These are phyloP conservation scores for Ceriops decandra DNA, from an alignment of 345 rosid genomes.

Conservation along the genomic window DNA sequence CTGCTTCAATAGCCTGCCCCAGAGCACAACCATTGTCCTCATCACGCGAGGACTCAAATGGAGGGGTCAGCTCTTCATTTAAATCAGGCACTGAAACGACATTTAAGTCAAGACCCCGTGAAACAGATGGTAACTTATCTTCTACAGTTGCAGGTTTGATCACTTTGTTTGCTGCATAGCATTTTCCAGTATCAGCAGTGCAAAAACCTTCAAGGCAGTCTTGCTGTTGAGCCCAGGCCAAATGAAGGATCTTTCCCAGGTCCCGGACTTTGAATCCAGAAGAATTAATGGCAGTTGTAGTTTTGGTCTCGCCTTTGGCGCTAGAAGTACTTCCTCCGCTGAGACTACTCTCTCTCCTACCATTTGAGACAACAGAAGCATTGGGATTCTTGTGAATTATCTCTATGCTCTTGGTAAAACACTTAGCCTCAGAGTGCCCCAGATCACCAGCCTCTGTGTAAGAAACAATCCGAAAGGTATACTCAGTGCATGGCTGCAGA, in stretches of 20 bases:
- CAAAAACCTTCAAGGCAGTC: constrained; percentile 66
- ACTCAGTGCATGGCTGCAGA: constrained; percentile 84
- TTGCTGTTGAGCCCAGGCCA: constrained; percentile 73
- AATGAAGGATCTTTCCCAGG: constrained; percentile 58
- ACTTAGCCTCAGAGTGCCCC: constrained; percentile 68
- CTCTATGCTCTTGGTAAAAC: constrained; percentile 64
- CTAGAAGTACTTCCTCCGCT: constrained; percentile 40
- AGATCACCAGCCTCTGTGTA: constrained; percentile 48
- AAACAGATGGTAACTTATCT: constrained; percentile 43
- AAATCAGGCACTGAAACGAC: constrained; percentile 81
- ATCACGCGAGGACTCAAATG: constrained; percentile 74
- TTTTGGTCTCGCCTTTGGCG: constrained; percentile 32
- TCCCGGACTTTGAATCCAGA: constrained; percentile 70
- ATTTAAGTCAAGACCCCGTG: constrained; percentile 73
- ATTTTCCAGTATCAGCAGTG: constrained; percentile 53
- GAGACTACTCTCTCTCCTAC: constrained; percentile 32
- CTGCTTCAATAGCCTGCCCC: constrained; percentile 55
- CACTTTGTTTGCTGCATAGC: constrained; percentile 42
- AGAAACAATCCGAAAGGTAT: constrained; percentile 57
- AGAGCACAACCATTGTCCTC: constrained; percentile 73
- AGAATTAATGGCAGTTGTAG: constrained; percentile 32
- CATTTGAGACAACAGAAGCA: constrained; percentile 24
- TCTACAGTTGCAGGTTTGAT: constrained; percentile 31
- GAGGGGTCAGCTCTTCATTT: constrained; percentile 85
- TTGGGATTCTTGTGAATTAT: constrained; percentile 46